Base-by-base conservation (phyloP, 129 eudicot species). In the Tagetes erecta region DNA sequence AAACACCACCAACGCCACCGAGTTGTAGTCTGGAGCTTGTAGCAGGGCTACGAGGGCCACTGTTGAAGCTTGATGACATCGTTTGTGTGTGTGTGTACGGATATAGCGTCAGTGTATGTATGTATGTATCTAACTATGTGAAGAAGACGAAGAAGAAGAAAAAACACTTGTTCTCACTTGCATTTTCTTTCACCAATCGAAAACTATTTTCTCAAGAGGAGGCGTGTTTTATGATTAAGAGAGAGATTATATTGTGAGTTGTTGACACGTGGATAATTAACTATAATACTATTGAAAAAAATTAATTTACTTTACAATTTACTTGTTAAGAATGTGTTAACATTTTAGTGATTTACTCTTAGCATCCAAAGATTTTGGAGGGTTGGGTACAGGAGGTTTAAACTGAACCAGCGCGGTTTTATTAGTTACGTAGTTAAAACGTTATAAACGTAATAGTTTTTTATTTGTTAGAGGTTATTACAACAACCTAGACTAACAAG, bases 1-100 rank as follows among this genome's bases (percentile, higher is more conserved):
- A 88, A 14, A 67, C 67, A 38, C 84, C 77, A 65, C 84, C 80
- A 64, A 66, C 77, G 76, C 79, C 89, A 34, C 84, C 92, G 53
- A 91, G 70, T 63, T 86, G 97, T 70, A 86, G 51, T 76, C 97
- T 76, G 63, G 89, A 82, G 82, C 85, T 80, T 37, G 78, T 79
- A n/a, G 80, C 91, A 31, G 94, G 87, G 82, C 84, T 84, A 67
- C 95, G 83, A 76, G 92, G 73, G 12, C 88, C 92, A 78, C 95
- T 86, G 78, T 82, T 86, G 70, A 80, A 88, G 78, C 68, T 84
- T 53, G 85, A 63, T 66, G 97, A 80, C 95, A 91, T 91, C 60
- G 57, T 68, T 13, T 64, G 62, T 73, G 52, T 20, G 27, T 20
- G 27, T 20, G 27, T 20, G 27, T 20, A 20, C 70, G 46, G 76